A percentile compares a stretch with the other conserved stretches of the same genome.
These are phyloP conservation scores for Botrytis pseudocinerea DNA, from an alignment of 2,329 filamentous ascomycete genomes.

Conservation along the genomic window DNA sequence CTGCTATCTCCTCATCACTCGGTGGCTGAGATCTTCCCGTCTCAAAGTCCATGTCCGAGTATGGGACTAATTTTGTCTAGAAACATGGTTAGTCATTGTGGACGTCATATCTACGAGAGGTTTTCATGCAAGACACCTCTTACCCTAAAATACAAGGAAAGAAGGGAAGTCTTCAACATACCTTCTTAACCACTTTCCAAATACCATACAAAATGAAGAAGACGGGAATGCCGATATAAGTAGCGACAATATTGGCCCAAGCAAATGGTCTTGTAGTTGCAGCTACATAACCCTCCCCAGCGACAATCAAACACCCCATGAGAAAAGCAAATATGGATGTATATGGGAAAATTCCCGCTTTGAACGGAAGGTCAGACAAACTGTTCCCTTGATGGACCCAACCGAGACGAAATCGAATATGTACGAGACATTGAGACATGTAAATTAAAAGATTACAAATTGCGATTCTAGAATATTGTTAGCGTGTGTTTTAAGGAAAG, in stretches of 20 bases:
- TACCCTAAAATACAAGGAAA: not conserved
- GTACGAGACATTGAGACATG: slow-evolving; percentile 64
- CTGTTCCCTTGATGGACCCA: slow-evolving; percentile 59
- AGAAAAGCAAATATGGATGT: slow-evolving; percentile 57
- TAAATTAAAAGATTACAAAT: slow-evolving; percentile 11
- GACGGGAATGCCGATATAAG: slow-evolving; percentile 48
- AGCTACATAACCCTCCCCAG: slow-evolving; percentile 9
- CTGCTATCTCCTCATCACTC: slow-evolving; percentile 9
- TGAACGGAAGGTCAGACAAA: slow-evolving; percentile 56
- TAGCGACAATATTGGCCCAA: slow-evolving; percentile 14
- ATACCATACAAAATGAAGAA: slow-evolving; percentile 62
- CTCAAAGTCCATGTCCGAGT: slow-evolving; percentile 10
- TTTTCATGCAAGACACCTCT: too few relatives aligned
- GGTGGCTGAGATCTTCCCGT: slow-evolving; percentile 6
- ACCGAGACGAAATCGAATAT: slow-evolving; percentile 69
- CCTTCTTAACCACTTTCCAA: slow-evolving; percentile 45
- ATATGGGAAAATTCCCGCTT: slow-evolving; percentile 55
- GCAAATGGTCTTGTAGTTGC: slow-evolving; percentile 17
- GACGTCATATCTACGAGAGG: not conserved
- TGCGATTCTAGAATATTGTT: not conserved
- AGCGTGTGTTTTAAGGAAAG: not conserved
- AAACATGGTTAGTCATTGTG: not conserved
- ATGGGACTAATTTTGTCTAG: slow-evolving; percentile 13
- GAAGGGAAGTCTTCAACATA: not conserved
- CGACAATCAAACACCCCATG: slow-evolving; percentile 10